Base-by-base conservation (phyloP, 2,329 filamentous ascomycete genomes). In the Plectosphaerella cucumerina region DNA sequence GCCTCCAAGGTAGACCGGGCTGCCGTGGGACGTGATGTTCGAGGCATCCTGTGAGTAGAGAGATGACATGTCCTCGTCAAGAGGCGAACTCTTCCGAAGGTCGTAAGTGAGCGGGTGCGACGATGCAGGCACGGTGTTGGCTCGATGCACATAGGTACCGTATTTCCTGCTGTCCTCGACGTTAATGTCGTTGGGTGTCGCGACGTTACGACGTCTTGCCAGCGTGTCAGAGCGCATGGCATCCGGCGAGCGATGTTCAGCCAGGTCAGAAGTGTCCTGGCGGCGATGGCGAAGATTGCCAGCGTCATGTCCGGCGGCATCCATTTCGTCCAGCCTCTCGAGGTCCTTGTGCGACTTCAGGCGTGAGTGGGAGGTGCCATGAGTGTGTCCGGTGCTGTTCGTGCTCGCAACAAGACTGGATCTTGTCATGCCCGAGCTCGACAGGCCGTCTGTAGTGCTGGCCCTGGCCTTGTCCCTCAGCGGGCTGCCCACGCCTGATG, bases 41-140 rank as follows among this genome's bases (percentile, higher is more conserved):
- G 39, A 42, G 11, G 41, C 51, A 8, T 47, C 26, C 17, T 55
- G 53, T 5, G 55, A 57, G 33, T 57, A 57, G 44, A 57, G 20
- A 15, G 55, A 57, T 10, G 51, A 55, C n/a, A 48, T 50, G 21
- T 39, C 49, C 5, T 51, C 44, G 4, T 47, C 41, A 10, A 42
- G 17, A 18, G 39, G 39, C 11, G 39, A 42, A 11, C n/a, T 18
- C 6, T 42, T 17, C n/a, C 10, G 17, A 42, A 17, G 17, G n/a
- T 42, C n/a, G 17, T 42, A 42, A 3, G 51, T 39, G n/a, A 39
- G 26, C 11, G 58, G 37, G 62, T 56, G 9, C 56, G 59, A 6
- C 65, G 59, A 5, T 63, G 63, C 51, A 23, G 42, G 20, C 9
- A 44, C 46, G 18, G 20, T 41, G 22, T 26, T 22, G 15, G 31